These are phyloP conservation scores for Gynochthodes officinalis DNA, from an alignment of 257 asterid species.

Conservation along the genomic window DNA sequence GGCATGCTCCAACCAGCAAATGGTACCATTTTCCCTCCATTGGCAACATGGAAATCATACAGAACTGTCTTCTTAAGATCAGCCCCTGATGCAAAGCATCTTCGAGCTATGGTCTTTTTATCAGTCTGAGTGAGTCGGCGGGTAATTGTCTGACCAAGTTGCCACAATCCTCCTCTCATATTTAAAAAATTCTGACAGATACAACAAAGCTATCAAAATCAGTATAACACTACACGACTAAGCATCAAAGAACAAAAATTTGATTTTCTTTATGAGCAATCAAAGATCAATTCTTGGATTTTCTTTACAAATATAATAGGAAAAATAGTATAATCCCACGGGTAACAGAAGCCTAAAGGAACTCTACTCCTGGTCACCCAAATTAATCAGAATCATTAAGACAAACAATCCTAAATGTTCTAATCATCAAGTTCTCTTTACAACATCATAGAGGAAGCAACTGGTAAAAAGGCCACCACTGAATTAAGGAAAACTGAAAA, in stretches of 20 bases:
- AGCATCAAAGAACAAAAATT: background rate
- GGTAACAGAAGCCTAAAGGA: background rate
- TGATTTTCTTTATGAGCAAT: background rate
- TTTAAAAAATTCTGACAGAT: conserved; percentile 30
- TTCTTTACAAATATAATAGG: no score
- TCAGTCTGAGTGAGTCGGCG: conserved; percentile 75
- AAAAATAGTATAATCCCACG: background rate
- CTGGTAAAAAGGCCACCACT: background rate
- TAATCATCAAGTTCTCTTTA: background rate
- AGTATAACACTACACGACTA: background rate
- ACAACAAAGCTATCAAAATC: conserved; percentile 3
- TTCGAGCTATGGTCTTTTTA: conserved; percentile 60
- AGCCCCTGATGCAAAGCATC: conserved; percentile 92
- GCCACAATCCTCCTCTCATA: conserved; percentile 99
- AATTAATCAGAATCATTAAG: background rate
- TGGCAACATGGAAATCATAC: conserved; percentile 83
- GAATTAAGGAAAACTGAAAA: background rate
- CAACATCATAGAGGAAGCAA: background rate
- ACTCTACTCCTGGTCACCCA: background rate
- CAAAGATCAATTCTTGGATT: no score
- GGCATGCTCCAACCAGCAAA: conserved; percentile 99
- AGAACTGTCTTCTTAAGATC: conserved; percentile 91
- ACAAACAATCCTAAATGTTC: background rate
- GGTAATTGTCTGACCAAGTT: conserved; percentile 87
- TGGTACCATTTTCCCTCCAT: conserved; percentile 99